Base-by-base conservation (phyloP, 179 eudicot species). In the Drosera spatulata region DNA sequence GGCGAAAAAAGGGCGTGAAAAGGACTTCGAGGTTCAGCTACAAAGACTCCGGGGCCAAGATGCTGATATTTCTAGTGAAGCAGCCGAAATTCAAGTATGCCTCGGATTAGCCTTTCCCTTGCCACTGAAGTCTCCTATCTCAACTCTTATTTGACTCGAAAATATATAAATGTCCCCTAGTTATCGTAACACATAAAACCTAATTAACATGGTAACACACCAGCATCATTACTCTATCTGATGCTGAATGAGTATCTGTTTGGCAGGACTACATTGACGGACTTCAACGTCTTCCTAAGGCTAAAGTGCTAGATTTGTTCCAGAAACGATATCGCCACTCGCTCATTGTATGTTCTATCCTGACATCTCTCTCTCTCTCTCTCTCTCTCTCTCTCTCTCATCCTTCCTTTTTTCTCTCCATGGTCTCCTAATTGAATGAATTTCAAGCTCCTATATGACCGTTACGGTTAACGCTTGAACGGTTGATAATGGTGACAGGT, bases 81-180 rank as follows among this genome's bases (percentile, higher is more conserved):
- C 95, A 69, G 85, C 83, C 61, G 96, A 86, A 78, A 91, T 91
- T 63, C 87, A 86, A 61, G 99, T 89, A 72, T 22, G 33, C 33
- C 33, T 22, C 33, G 33, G 33, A 22, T 22, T 22, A 22, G 33
- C 33, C 33, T 22, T 22, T 22, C 33, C 33, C 33, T 22, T 22
- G 33, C 33, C 33, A 22, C 33, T 22, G 33, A 22, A 22, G 33
- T 22, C 33, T 22, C 33, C 33, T 22, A 22, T 22, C 33, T 22
- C 33, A 22, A 22, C 33, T 22, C 33, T 22, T 22, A 22, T 22
- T 22, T 22, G 33, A 22, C 9, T 55, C 40, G 10, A 8, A 7
- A n/a, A 33, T 9, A 9, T 9, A 39, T 10, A 4, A 37, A 55
- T 33, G 58, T 11, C 11, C 9, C 4, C n/a, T 3, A 10, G 9